Conservation (phyloP, 345 rosid genomes). For the Clarkia xantiana region DNA sequence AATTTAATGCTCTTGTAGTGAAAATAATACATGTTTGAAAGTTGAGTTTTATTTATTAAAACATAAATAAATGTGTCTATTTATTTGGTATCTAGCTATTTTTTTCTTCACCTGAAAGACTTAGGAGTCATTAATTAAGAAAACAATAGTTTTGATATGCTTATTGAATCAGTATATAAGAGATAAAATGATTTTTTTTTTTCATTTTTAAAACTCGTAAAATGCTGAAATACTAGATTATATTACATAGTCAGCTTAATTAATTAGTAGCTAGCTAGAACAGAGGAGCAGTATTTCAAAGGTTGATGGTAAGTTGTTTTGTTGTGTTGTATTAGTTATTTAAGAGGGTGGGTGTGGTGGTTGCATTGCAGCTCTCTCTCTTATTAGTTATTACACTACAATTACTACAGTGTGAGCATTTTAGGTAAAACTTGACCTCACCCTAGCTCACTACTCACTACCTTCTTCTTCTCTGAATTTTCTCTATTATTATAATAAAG, state of each 20-base stretch:
- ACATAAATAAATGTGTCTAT: not conserved
- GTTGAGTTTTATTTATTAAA: not conserved
- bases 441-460: too few relatives aligned
- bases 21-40: not conserved
- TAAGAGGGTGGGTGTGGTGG: constrained; percentile 11
- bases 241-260: too few relatives aligned
- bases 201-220: not conserved
- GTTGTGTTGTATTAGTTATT: constrained; percentile 1
- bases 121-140: too few relatives aligned
- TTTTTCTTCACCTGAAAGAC: not conserved
- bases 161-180: too few relatives aligned
- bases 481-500: too few relatives aligned
- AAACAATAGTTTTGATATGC: too few relatives aligned
- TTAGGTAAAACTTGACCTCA: constrained; percentile 7
- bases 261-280: too few relatives aligned
- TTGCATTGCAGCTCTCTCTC: constrained; percentile 9
- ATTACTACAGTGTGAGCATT: constrained; percentile 6
- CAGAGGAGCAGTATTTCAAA: too few relatives aligned
- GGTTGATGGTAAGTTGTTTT: too few relatives aligned
- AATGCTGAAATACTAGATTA: too few relatives aligned
- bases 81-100: not conserved
- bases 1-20: not conserved
- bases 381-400: constrained; percentile 6
- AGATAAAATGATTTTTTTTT: not conserved
- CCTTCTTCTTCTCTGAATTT: too few relatives aligned